Conservation (phyloP, 768 basidiomycete species). For the Cubamyces sp. region DNA sequence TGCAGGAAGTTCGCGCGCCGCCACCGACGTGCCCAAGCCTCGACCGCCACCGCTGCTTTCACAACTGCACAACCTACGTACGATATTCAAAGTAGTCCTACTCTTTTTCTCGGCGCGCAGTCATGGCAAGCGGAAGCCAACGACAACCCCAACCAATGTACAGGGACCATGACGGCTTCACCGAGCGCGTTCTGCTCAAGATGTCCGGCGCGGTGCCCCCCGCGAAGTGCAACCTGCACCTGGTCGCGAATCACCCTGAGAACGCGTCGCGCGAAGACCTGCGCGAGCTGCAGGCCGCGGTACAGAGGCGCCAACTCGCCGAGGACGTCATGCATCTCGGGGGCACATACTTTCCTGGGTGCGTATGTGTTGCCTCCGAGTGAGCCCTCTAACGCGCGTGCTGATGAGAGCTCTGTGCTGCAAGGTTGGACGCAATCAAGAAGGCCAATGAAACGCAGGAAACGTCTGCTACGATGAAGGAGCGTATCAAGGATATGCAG, state of each 20-base stretch:
- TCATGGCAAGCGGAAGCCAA: background rate
- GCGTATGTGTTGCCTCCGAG: background rate
- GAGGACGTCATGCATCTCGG: conserved; percentile 32
- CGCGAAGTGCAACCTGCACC: conserved; percentile 24
- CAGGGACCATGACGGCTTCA: conserved; percentile 12
- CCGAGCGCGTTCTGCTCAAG: conserved; percentile 9
- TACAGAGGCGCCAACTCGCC: conserved; percentile 25
- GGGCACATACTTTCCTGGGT: conserved; percentile 35
- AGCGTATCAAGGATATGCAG: conserved; percentile 23
- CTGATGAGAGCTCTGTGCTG: background rate
- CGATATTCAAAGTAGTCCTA: too few relatives aligned
- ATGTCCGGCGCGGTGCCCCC: conserved; percentile 9
- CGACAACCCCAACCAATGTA: conserved; percentile 3
- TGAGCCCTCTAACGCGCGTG: background rate
- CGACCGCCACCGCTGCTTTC: background rate
- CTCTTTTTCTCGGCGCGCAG: background rate
- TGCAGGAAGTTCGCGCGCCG: background rate
- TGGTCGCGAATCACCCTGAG: conserved; percentile 4
- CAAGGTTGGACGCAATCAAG: conserved; percentile 30
- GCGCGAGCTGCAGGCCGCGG: conserved; percentile 25
- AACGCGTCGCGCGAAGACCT: conserved; percentile 10
- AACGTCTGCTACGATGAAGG: conserved; percentile 19
- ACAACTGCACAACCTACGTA: too few relatives aligned
- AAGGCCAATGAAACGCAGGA: conserved; percentile 21
- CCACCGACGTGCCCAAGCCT: background rate